phyloP scores from a whole-genome alignment of 208 protist genomes.

The Angomonas deanei region DNA sequence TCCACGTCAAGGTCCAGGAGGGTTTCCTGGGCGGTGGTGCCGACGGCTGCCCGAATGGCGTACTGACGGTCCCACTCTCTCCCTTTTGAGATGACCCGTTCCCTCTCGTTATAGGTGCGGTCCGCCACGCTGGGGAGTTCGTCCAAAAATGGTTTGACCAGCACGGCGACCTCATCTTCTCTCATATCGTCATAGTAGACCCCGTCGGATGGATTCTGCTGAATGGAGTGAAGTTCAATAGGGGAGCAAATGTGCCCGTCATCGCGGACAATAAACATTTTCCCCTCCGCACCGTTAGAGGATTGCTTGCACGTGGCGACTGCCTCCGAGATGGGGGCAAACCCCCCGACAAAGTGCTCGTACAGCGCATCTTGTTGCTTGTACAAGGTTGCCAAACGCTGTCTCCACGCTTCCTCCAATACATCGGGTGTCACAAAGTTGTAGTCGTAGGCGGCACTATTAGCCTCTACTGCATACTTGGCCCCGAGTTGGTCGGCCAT shows the following conservation, averaged over 20 bases:
- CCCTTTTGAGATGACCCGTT: constrained; percentile 38
- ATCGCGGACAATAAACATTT: neutral
- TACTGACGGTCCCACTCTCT: constrained; percentile 79
- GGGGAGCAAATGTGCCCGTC: neutral
- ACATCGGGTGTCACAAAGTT: neutral
- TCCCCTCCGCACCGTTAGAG: neutral
- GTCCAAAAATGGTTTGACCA: constrained; percentile 38
- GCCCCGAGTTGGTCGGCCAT: neutral
- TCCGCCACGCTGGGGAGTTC: constrained; percentile 18
- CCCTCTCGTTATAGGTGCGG: neutral
- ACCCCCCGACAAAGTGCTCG: neutral
- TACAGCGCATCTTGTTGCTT: neutral
- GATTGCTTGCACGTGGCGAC: neutral
- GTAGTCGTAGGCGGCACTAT: neutral
- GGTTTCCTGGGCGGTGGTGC: constrained; percentile 62
- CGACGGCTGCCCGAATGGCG: constrained; percentile 48
- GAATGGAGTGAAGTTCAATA: neutral
- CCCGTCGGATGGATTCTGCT: neutral
- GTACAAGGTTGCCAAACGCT: neutral
- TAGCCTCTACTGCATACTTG: neutral
- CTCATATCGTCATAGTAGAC: neutral
- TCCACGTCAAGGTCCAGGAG: constrained; percentile 60
- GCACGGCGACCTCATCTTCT: constrained; percentile 19
- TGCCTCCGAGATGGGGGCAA: neutral
- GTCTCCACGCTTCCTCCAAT: neutral